phyloP scores from a whole-genome alignment of 345 rosid genomes.

The Raphanus raphanistrum region DNA sequence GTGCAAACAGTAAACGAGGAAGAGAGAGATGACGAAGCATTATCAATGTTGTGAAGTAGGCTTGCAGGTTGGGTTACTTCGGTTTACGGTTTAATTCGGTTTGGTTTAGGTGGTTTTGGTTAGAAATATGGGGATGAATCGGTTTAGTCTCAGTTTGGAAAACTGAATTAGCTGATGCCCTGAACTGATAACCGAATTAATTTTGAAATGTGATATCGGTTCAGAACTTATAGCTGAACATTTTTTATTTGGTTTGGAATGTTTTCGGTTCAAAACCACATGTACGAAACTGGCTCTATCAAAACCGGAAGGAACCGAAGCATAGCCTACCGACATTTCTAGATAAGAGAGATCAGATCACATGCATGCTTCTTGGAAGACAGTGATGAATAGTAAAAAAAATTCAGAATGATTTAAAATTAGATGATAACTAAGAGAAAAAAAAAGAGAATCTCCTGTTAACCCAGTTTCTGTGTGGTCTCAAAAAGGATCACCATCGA shows the following conservation, averaged over 20 bases:
- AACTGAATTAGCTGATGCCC: too few species aligned
- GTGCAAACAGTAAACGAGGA: background rate
- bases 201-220: too few species aligned
- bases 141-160: background rate
- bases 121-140: background rate
- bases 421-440: background rate
- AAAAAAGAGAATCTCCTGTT: background rate
- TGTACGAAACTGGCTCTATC: background rate
- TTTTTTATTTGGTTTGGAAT: too few species aligned
- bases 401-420: background rate
- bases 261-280: too few species aligned
- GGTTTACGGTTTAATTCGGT: background rate
- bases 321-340: background rate
- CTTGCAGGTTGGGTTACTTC: background rate
- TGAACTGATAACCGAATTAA: too few species aligned
- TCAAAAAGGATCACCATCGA: background rate
- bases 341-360: background rate
- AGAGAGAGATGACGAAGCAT: background rate
- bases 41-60: background rate
- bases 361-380: background rate
- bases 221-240: too few species aligned
- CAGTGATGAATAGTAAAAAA: background rate
- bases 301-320: background rate
- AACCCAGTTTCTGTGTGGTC: constrained; percentile 1
- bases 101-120: background rate